Evolutionary conservation across 1,284 basidiomycete species (phyloP), one percentile per base, ranked within the genome.

Genomic region (Malassezia arunalokei): DNA sequence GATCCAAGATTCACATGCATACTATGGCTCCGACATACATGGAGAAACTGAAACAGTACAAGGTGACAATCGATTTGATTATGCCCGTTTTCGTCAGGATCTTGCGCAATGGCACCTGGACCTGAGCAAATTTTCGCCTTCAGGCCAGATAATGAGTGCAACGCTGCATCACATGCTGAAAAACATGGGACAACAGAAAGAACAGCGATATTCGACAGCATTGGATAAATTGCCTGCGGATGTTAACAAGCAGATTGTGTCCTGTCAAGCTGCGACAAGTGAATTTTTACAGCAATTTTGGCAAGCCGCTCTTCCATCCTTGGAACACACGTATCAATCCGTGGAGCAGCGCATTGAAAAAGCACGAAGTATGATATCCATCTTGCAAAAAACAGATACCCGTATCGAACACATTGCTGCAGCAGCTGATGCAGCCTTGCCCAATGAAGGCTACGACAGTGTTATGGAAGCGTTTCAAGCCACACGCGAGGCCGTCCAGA

Each of bases 241-340:
- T 1, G 76, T 95, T 20, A 82, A 87, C 60, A 78, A 82, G 46
- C 83, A 87, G 70, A 84, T 95, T 79, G 81, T 82, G 8, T 85
- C 86, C 0, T 86, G 86, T 63, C 89, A 95, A 67, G 89, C 87
- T 0, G 84, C 90, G 1, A 85, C 90, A 2, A 90, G 87, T 62
- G 92, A 99, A 74, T 95, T 96, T 72, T 78, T 99, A 8, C 82
- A 92, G 8, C 92, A 96, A 70, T 96, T 90, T 70, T 98, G 91
- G 90, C 79, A 84, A 8, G 81, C 88, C 0, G 80, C 87, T 45
- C 84, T 91, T 51, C 91, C 91, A 1, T 31, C 47, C 3, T 38
- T 54, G 3, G 40, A 40, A 12, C 57, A 59, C 0, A 17, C 15
- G 32, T 17, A 24, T 3, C n/a, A 12, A 12, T 29, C 28, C 2